These are phyloP conservation scores for Pseudopithomyces chartarum DNA, from an alignment of 2,329 filamentous ascomycete genomes.

Conservation along the genomic window DNA sequence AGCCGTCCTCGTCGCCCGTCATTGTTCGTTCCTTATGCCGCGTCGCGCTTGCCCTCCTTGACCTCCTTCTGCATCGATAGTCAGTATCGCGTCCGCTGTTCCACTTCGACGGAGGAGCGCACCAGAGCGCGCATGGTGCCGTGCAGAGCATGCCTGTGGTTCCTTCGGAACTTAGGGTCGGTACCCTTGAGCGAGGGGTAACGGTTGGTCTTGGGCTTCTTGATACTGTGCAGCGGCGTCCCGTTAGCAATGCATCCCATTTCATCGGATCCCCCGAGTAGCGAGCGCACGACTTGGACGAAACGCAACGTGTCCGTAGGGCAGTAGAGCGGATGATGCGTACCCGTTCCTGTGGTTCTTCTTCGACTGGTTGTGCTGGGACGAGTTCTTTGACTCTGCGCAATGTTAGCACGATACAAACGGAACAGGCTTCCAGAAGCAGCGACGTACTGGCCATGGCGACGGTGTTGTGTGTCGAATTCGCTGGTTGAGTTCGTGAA, in stretches of 20 bases:
- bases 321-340: conserved; percentile 44
- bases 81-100: conserved; percentile 23
- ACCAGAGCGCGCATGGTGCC: conserved; percentile 98
- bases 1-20: conserved; percentile 40
- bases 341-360: conserved; percentile 99
- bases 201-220: conserved; percentile 99
- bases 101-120: conserved; percentile 50
- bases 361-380: conserved; percentile 96
- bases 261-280: not conserved
- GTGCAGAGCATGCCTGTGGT: conserved; percentile 99
- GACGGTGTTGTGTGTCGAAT: conserved; percentile 50
- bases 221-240: conserved; percentile 72
- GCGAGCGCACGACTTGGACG: not conserved
- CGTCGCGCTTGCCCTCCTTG: conserved; percentile 92
- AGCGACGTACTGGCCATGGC: conserved; percentile 71
- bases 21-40: conserved; percentile 65
- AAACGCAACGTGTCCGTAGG: not conserved
- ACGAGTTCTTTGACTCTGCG: conserved; percentile 99
- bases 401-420: conserved; percentile 4
- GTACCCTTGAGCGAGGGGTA: conserved; percentile 99
- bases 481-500: conserved; percentile 9
- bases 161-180: conserved; percentile 99
- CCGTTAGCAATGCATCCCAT: conserved; percentile 23
- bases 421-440: conserved; percentile 16
- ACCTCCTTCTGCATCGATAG: conserved; percentile 79